Base-by-base conservation (phyloP, 257 asterid species). In the Penstemon barbatus region DNA sequence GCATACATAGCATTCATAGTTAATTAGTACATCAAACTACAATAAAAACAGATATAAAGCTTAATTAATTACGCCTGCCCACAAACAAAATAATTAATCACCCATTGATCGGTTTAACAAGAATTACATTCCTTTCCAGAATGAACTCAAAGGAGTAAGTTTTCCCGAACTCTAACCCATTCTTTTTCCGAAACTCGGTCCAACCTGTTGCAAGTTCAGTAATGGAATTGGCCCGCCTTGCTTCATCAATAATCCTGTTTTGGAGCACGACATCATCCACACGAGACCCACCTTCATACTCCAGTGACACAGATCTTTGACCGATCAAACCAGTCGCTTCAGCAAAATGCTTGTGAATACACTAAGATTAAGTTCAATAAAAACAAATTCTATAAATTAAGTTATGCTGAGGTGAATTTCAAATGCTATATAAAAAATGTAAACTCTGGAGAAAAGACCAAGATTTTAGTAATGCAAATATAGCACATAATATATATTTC, bases 131-230 rank as follows among this genome's bases (percentile, higher is more conserved):
- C 41, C 33, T 68, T 11, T 5, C 8, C 3, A 72, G 65, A 15
- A 54, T 56, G 76, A 75, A 78, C 61, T 69, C 54, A 3, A 81
- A 75, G 6, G 38, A 63, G 63, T 76, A 81, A 4, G 42, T 37
- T 7, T 33, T 49, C 3, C 79, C 77, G 9, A 6, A 5, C n/a
- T 0, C 39, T 8, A 78, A 19, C 33, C 43, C 46, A 15, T 69
- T 78, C 5, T 25, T 68, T 7, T 10, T 25, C 44, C 65, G 25
- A 45, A 81, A 81, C 0, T 70, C 58, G 0, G 43, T 0, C 86
- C 83, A 75, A 0, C 81, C 86, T 3, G 0, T 8, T 0, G 39
- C 11, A 40, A 80, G 11, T 4, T 74, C 75, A 2, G 68, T 3
- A 55, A 15, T 53, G 12, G 6, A 19, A 15, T 40, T 2, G 12